Conservation (phyloP, 2,329 filamentous ascomycete species). For the Talaromyces sp. region DNA sequence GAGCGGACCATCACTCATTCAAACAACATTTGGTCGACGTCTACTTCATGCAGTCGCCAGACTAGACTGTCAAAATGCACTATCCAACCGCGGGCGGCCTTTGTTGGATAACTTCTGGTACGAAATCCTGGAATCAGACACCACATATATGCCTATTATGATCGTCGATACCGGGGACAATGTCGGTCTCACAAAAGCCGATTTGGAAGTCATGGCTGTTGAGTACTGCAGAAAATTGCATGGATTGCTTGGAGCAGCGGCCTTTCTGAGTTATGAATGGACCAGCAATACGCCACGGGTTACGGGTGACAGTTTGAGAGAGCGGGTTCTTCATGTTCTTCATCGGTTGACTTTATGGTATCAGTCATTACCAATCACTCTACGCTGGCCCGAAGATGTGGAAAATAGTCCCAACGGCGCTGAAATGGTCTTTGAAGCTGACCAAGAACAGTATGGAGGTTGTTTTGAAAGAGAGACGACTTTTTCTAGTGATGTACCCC, state of each 20-base stretch:
- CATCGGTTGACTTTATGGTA: not conserved
- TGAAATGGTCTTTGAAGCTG: not conserved
- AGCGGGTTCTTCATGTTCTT: not conserved
- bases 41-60: not conserved
- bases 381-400: not conserved
- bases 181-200: not conserved
- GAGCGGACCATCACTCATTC: not conserved
- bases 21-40: slow-evolving; percentile 2
- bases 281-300: not conserved
- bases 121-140: slow-evolving; percentile 2
- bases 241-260: not conserved
- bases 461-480: not conserved
- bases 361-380: not conserved
- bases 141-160: not conserved
- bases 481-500: not conserved
- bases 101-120: not conserved
- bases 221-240: not conserved
- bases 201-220: not conserved
- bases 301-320: not conserved
- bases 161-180: not conserved
- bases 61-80: slow-evolving; percentile 2
- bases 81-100: slow-evolving; percentile 1
- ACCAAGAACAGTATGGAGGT: not conserved
- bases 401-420: not conserved
- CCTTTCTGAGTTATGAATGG: slow-evolving; percentile 2